Conservation (phyloP, 768 basidiomycete genomes). For the Xanthoconium stramineum region DNA sequence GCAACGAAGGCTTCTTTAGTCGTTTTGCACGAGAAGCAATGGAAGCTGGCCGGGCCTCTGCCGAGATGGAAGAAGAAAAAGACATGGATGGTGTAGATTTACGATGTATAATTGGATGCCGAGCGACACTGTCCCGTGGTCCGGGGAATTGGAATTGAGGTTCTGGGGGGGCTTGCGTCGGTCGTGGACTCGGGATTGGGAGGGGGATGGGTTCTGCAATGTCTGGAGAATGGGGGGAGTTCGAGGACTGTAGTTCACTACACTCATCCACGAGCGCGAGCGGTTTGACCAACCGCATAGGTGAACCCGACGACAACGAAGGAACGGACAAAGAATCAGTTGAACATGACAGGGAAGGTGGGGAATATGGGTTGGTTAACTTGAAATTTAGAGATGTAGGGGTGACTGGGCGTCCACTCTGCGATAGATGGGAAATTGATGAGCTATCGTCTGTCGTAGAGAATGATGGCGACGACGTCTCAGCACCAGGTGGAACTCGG, state of each 20-base stretch:
- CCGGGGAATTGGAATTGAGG: constrained; percentile 47
- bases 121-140: constrained; percentile 28
- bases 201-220: constrained; percentile 31
- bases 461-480: constrained; percentile 25
- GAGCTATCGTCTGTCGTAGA: constrained; percentile 31
- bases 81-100: constrained; percentile 37
- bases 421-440: constrained; percentile 31
- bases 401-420: constrained; percentile 32
- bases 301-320: constrained; percentile 46
- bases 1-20: constrained; percentile 67
- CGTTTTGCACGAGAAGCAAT: constrained; percentile 32
- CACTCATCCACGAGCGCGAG: constrained; percentile 35
- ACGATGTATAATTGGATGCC: constrained; percentile 32
- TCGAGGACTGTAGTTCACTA: constrained; percentile 24
- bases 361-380: constrained; percentile 26
- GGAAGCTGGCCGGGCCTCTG: constrained; percentile 37
- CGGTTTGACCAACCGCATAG: constrained; percentile 33
- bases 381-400: constrained; percentile 32
- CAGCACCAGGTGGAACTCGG: constrained; percentile 11
- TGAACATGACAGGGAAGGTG: constrained; percentile 55
- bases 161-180: constrained; percentile 12
- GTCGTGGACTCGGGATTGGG: constrained; percentile 24
- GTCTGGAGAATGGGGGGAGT: constrained; percentile 24
- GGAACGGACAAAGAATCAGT: constrained; percentile 59
- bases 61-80: constrained; percentile 30